phyloP scores from a whole-genome alignment of 192 early-diverging fungal species.

The Linderina pennispora region DNA sequence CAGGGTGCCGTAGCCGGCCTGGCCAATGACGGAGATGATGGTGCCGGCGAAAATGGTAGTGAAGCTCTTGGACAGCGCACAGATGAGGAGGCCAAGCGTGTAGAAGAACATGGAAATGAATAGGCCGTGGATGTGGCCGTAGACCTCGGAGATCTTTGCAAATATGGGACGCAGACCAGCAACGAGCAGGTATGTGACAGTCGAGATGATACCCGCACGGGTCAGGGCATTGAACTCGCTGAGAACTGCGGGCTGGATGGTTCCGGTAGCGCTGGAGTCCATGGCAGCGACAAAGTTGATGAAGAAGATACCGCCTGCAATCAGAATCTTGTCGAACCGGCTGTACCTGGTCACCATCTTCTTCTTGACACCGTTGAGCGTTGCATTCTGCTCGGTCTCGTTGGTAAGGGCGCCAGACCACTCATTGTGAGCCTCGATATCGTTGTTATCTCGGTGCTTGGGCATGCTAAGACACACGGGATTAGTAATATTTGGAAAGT shows the following conservation, averaged over 20 bases:
- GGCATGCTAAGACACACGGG: no score
- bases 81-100: constrained; percentile 26
- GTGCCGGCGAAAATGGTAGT: constrained; percentile 32
- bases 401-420: no score
- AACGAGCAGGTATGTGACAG: constrained; percentile 29
- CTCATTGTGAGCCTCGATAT: not conserved
- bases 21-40: constrained; percentile 30
- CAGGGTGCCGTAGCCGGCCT: constrained; percentile 35
- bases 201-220: constrained; percentile 13
- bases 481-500: no score
- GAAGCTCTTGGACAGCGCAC: constrained; percentile 24
- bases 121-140: constrained; percentile 27
- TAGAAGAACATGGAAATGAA: constrained; percentile 16
- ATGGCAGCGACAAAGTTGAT: constrained; percentile 34
- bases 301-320: constrained; percentile 30
- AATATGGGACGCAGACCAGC: constrained; percentile 30
- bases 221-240: constrained; percentile 39
- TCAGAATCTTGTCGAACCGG: constrained; percentile 27
- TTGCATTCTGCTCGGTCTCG: constrained; percentile 11
- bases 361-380: constrained; percentile 39
- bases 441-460: not conserved
- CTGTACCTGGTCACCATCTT: constrained; percentile 38
- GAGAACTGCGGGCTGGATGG: constrained; percentile 26
- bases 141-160: constrained; percentile 30
- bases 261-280: constrained; percentile 27